A percentile compares a stretch with the other conserved stretches of the same genome.
Evolutionary conservation across 805 yeast genomes (phyloP).

Genomic region (Ogataea paraovalis): DNA sequence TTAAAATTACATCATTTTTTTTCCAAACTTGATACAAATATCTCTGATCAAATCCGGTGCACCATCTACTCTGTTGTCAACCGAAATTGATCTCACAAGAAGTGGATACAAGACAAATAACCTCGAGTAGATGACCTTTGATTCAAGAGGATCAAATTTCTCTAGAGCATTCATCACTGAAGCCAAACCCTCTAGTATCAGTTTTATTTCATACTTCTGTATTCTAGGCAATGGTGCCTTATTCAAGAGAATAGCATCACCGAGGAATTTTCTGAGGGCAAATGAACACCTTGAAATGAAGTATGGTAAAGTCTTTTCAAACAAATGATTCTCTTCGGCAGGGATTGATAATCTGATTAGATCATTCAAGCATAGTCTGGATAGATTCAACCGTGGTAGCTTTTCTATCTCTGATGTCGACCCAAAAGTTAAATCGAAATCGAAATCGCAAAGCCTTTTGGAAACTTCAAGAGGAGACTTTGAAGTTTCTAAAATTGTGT

Average conservation of each 20-base stretch:
- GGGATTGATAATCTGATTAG: slow-evolving; percentile 39
- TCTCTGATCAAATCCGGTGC: slow-evolving; percentile 12
- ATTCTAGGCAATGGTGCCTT: slow-evolving; percentile 62
- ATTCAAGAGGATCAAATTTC: neutral
- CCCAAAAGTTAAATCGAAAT: slow-evolving; percentile 54
- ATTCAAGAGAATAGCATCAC: slow-evolving; percentile 57
- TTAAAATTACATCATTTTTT: neutral
- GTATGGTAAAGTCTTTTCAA: slow-evolving; percentile 38
- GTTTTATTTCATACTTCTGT: slow-evolving; percentile 58
- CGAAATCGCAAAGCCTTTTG: slow-evolving; percentile 34
- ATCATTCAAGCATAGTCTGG: slow-evolving; percentile 55
- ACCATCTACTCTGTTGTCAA: slow-evolving; percentile 16
- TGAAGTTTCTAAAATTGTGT: slow-evolving; percentile 17
- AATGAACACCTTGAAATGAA: slow-evolving; percentile 57
- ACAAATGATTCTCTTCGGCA: slow-evolving; percentile 19
- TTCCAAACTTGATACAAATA: slow-evolving; percentile 15
- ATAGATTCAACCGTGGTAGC: slow-evolving; percentile 43
- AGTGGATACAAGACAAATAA: slow-evolving; percentile 19
- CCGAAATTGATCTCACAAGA: slow-evolving; percentile 20
- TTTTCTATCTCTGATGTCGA: slow-evolving; percentile 49
- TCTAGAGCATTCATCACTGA: slow-evolving; percentile 8
- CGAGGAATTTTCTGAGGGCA: slow-evolving; percentile 57
- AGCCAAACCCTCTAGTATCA: slow-evolving; percentile 41
- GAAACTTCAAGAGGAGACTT: slow-evolving; percentile 33
- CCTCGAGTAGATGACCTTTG: slow-evolving; percentile 4